Percentiles rank a stretch among this genome's conserved stretches.
Conservation (phyloP, 208 protist species). For the Leishmania aethiopica region DNA sequence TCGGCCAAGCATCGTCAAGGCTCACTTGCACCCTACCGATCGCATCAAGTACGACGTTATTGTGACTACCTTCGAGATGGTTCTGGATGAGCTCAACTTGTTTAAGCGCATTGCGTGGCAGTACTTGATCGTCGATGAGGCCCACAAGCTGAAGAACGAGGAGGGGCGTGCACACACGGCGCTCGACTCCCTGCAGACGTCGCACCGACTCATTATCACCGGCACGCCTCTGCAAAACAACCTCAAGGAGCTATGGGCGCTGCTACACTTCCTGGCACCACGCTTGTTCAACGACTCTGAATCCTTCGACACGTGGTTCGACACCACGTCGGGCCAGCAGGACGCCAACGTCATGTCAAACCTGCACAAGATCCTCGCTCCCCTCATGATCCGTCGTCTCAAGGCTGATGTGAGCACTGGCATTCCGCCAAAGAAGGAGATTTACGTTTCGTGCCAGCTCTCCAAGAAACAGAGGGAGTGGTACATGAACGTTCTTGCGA, state of each 20-base stretch:
- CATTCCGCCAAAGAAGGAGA: constrained; percentile 98
- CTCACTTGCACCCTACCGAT: constrained; percentile 58
- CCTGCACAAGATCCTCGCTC: constrained; percentile 93
- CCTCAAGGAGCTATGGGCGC: constrained; percentile 95
- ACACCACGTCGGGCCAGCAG: constrained; percentile 80
- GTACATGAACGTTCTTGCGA: constrained; percentile 95
- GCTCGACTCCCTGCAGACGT: constrained; percentile 71
- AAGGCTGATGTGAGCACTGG: constrained; percentile 96
- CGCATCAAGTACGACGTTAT: constrained; percentile 90
- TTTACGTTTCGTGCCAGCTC: constrained; percentile 95
- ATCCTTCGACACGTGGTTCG: constrained; percentile 95
- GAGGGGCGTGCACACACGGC: constrained; percentile 71
- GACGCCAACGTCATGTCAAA: constrained; percentile 83
- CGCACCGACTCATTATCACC: constrained; percentile 96
- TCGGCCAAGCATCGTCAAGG: constrained; percentile 74
- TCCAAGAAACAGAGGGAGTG: constrained; percentile 94
- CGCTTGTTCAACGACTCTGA: constrained; percentile 87
- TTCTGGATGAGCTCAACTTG: constrained; percentile 86
- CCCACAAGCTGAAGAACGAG: constrained; percentile 96
- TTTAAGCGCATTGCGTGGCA: constrained; percentile 94
- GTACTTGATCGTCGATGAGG: constrained; percentile 99
- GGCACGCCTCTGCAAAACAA: constrained; percentile 99
- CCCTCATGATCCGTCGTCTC: constrained; percentile 96
- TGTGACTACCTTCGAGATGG: constrained; percentile 98
- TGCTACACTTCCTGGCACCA: constrained; percentile 96